Base-by-base conservation (phyloP, 164 flowering plant genomes). In the Aristolochia fimbriata region DNA sequence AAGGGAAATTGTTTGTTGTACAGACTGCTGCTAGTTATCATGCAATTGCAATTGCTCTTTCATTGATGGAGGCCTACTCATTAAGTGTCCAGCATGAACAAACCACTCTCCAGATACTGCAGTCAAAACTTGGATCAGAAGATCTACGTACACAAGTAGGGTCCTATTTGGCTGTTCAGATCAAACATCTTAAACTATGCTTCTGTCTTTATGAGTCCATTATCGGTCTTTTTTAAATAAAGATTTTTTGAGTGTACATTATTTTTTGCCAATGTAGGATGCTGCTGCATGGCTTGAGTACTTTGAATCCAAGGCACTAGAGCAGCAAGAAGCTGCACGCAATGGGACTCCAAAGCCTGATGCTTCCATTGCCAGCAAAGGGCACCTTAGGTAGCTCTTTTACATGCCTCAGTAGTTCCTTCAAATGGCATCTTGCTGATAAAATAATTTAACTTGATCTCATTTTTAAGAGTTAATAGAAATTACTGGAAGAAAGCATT, bases 281-380 rank as follows among this genome's bases (percentile, higher is more conserved):
- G 97, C 97, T 27, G 92, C 90, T 71, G 96, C 97, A 27, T 91
- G 97, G 97, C 92, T 91, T 48, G 96, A 88, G 69, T 88, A 88
- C 71, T 91, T 88, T 59, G 96, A 91, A 71, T 86, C 96, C 50
- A 91, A 91, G 74, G 96, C 91, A 60, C 58, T 91, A 62, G 97
- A 91, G 77, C 97, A 91, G 84, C 96, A 91, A 73, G 97, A 91
- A 81, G 96, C 97, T 80, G 97, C 94, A 62, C 90, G 96, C 17
- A 85, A 86, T 77, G 97, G 97, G 47, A 88, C 96, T 60, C 97
- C 94, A 50, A 91, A 91, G 65, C 90, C 94, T 52, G 96, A 91
- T 78, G 94, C 97, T 45, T 86, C 97, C 23, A 91, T 91, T 64
- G 85, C 97, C 59, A 86, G 96, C 78, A 91, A 91, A 83, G 97